These are phyloP conservation scores for Macrophomina phaseolina DNA, from an alignment of 2,329 filamentous ascomycete genomes.

Conservation along the genomic window DNA sequence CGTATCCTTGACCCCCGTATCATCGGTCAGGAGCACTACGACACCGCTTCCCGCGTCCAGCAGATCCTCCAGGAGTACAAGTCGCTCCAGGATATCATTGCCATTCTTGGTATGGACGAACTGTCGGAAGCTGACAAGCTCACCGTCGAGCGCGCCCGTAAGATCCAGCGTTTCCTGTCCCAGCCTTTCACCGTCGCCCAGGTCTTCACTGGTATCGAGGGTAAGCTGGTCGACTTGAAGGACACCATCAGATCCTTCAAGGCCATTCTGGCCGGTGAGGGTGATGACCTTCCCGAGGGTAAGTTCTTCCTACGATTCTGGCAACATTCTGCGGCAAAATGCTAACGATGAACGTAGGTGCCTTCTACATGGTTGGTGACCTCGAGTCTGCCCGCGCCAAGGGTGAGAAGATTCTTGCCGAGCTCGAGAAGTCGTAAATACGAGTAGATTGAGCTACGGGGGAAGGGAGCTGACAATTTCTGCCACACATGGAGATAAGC, in stretches of 20 bases:
- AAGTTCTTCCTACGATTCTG: constrained; percentile 45
- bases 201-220: constrained; percentile 94
- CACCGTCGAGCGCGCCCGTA: constrained; percentile 99
- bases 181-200: constrained; percentile 95
- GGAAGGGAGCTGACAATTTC: constrained; percentile 22
- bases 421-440: constrained; percentile 67
- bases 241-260: constrained; percentile 98
- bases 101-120: constrained; percentile 99
- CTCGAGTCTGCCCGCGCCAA: constrained; percentile 90
- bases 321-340: neutral
- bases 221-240: constrained; percentile 96
- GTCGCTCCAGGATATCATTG: constrained; percentile 99
- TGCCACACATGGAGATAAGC: constrained; percentile 24
- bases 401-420: constrained; percentile 99
- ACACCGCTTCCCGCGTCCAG: constrained; percentile 92
- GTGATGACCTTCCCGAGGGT: constrained; percentile 93
- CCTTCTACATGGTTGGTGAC: constrained; percentile 98
- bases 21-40: constrained; percentile 97
- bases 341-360: constrained; percentile 51
- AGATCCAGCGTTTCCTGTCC: constrained; percentile 99
- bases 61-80: constrained; percentile 99
- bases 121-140: constrained; percentile 99
- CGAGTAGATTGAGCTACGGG: constrained; percentile 8
- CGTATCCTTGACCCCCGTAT: constrained; percentile 99
- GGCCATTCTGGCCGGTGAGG: constrained; percentile 92